A percentile compares a stretch with the other conserved stretches of the same genome.
Evolutionary conservation across 768 basidiomycete genomes (phyloP).

Genomic region (Termitomyces sp.): DNA sequence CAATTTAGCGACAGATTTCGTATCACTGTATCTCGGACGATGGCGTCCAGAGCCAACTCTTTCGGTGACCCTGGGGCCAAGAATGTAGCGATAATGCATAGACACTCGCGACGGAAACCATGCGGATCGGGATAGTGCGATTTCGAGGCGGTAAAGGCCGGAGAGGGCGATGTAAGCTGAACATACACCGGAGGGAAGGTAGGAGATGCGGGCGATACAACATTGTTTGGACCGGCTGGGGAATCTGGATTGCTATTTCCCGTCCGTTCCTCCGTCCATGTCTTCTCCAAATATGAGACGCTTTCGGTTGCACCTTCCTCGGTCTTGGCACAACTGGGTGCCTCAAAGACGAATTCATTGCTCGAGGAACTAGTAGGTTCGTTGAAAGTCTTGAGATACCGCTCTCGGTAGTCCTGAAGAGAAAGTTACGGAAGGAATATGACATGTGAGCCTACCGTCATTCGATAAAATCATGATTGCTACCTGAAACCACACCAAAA

Average conservation of each 20-base stretch:
- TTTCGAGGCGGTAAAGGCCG: slow-evolving; percentile 3
- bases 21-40: slow-evolving; percentile 24
- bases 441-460: slow-evolving; percentile 3
- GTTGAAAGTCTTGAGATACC: slow-evolving; percentile 27
- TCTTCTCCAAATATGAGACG: slow-evolving; percentile 15
- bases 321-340: slow-evolving; percentile 4
- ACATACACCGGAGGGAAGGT: slow-evolving; percentile 9
- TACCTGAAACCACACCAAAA: slow-evolving; percentile 33
- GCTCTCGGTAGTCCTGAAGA: slow-evolving; percentile 31
- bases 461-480: slow-evolving; percentile 5
- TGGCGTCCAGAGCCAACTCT: slow-evolving; percentile 23
- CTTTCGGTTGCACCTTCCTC: slow-evolving; percentile 11
- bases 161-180: slow-evolving; percentile 13
- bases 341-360: slow-evolving; percentile 18
- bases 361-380: slow-evolving; percentile 18
- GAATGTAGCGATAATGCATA: slow-evolving; percentile 28
- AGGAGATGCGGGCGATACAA: slow-evolving; percentile 5
- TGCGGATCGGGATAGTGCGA: not conserved
- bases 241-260: not conserved
- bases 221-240: slow-evolving; percentile 2
- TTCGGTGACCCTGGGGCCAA: slow-evolving; percentile 25
- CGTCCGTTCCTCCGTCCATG: slow-evolving; percentile 13
- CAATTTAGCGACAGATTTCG: slow-evolving; percentile 23
- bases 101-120: slow-evolving; percentile 23
- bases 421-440: not conserved